phyloP scores from a whole-genome alignment of 1,139 yeast species.

The Ogataea hybrid region DNA sequence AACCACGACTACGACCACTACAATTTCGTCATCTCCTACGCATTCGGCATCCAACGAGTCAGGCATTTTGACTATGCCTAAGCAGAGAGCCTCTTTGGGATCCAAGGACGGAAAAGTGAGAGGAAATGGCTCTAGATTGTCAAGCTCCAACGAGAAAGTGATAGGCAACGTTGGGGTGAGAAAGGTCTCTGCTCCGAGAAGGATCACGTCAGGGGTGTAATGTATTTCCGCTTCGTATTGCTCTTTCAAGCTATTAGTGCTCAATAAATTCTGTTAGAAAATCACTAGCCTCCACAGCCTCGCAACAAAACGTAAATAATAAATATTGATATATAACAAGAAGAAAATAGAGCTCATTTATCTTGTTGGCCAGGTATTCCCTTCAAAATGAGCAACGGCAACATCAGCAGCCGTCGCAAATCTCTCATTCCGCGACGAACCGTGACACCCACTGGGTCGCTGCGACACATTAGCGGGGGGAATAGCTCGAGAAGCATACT shows the following conservation, averaged over 20 bases:
- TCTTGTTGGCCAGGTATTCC: neutral
- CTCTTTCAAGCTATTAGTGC: constrained; percentile 8
- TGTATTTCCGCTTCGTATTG: constrained; percentile 1
- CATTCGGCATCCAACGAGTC: constrained; percentile 22
- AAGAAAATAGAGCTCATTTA: neutral
- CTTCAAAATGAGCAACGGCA: neutral
- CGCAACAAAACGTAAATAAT: constrained; percentile 6
- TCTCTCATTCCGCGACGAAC: constrained; percentile 19
- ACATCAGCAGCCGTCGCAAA: constrained; percentile 5
- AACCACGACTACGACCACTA: constrained; percentile 33
- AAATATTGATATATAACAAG: constrained; percentile 6
- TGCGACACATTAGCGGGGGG: constrained; percentile 1
- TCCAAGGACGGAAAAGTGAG: constrained; percentile 21
- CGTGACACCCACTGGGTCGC: constrained; percentile 3
- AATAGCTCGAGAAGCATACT: constrained; percentile 11
- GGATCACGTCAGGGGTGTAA: constrained; percentile 23
- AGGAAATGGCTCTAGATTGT: constrained; percentile 16
- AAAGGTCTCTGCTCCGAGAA: constrained; percentile 33
- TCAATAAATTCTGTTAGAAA: neutral
- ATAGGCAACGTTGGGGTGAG: constrained; percentile 36
- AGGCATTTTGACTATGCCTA: constrained; percentile 25
- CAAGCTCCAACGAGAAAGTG: constrained; percentile 29
- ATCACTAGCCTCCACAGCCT: neutral
- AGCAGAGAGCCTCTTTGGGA: constrained; percentile 28
- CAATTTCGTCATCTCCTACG: constrained; percentile 32